Base-by-base conservation (phyloP, 179 eudicot species). In the Patellifolia procumbens region DNA sequence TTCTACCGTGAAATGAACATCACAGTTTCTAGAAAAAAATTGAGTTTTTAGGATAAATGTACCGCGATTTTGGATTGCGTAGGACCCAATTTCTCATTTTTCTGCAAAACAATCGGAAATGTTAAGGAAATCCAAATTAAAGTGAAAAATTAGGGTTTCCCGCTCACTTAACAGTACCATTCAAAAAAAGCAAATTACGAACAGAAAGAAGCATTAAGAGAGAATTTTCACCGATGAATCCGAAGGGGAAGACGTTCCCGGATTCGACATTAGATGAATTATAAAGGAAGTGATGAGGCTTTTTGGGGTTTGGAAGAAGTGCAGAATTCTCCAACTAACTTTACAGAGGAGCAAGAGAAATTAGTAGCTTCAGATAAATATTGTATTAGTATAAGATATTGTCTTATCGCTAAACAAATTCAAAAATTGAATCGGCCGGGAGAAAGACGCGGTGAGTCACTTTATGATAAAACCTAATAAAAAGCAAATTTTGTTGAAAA, bases 51-150 rank as follows among this genome's bases (percentile, higher is more conserved):
- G 31, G 43, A n/a, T 5, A 20, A 55, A 76, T 80, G 6, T 80
- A 88, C 91, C 52, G 84, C 79, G 22, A 88, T 52, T 74, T 82
- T 87, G 3, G 87, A 65, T 31, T 87, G 83, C 0, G 83, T 45
- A 1, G 85, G 84, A 28, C 68, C 48, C 51, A 69, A 42, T 62
- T 81, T 81, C 84, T 84, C 92, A 77, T 84, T 87, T 86, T 76
- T 84, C 89, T 88, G 84, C 78, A 52, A 72, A 79, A 56, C 9
- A 45, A 49, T 42, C 7, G 29, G 12, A 46, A 11, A 60, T 5
- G 20, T n/a, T n/a, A 63, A 16, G 7, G 45, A 39, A 63, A 58
- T 55, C 11, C 5, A 68, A 68, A 22, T 19, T 9, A 22, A 32
- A 31, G 2, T 7, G 3, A 8, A 13, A 39, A 22, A 37, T n/a